A percentile compares a stretch with the other conserved stretches of the same genome.
These are phyloP conservation scores for Dalbergia cultrata DNA, from an alignment of 306 rosid species.

Conservation along the genomic window DNA sequence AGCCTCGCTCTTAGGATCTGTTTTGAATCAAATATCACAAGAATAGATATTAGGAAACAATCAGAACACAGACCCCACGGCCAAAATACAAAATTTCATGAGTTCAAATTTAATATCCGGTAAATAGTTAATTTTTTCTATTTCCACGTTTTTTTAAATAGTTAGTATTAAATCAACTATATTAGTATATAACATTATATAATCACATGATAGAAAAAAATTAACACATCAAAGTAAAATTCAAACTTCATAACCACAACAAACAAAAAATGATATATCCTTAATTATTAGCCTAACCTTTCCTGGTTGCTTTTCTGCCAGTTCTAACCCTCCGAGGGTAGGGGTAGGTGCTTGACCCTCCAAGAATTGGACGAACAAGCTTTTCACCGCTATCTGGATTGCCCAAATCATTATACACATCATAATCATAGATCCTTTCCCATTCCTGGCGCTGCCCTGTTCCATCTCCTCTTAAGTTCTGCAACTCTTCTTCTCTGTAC, in stretches of 20 bases:
- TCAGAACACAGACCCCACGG: background rate
- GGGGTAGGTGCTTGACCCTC: slow-evolving; percentile 70
- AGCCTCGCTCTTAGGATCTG: slow-evolving; percentile 66
- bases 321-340: slow-evolving; percentile 93
- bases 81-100: too few relatives aligned
- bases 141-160: too few relatives aligned
- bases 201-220: too few relatives aligned
- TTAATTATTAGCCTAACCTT: slow-evolving; percentile 53
- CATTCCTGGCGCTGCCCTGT: slow-evolving; percentile 28
- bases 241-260: background rate
- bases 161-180: too few relatives aligned
- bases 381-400: slow-evolving; percentile 51
- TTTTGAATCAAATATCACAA: background rate
- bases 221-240: too few relatives aligned
- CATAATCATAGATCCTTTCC: slow-evolving; percentile 47
- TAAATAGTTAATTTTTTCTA: too few relatives aligned
- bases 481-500: slow-evolving; percentile 45
- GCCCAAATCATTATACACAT: slow-evolving; percentile 47
- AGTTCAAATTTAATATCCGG: too few relatives aligned
- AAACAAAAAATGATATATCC: background rate
- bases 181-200: too few relatives aligned
- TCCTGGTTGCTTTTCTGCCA: slow-evolving; percentile 56
- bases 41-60: background rate
- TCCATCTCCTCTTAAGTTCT: slow-evolving; percentile 51
- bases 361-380: slow-evolving; percentile 70